Percentiles rank a stretch among this genome's conserved stretches.
phyloP scores from a whole-genome alignment of 257 asterid species.

The Nicotiana tabacum region DNA sequence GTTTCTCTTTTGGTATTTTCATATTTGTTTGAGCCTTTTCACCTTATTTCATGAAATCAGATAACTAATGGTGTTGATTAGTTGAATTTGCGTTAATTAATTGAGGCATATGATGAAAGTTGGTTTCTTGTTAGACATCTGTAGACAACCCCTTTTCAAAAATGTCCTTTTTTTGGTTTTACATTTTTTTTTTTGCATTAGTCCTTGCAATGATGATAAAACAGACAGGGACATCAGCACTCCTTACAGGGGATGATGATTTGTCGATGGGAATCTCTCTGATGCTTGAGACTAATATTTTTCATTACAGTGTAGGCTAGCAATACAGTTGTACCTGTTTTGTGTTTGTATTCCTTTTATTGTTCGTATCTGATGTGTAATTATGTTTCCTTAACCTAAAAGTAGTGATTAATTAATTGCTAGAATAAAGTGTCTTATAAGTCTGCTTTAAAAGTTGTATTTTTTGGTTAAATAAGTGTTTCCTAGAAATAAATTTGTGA shows the following conservation, averaged over 20 bases:
- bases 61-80: not conserved
- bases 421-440: not conserved
- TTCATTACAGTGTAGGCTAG: not conserved
- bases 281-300: constrained; percentile 29
- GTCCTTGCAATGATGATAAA: constrained; percentile 44
- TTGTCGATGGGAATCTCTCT: constrained; percentile 75
- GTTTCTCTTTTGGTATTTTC: not conserved
- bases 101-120: not conserved
- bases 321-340: not conserved
- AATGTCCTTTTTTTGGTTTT: too few relatives aligned
- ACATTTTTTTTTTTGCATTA: not conserved
- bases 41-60: not conserved
- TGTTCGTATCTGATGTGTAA: not conserved
- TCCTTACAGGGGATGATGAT: constrained; percentile 37
- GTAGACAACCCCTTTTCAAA: not conserved
- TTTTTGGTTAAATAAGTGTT: not conserved
- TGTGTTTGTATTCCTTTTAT: not conserved
- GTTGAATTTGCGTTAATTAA: not conserved
- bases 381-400: not conserved
- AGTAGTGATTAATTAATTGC: not conserved
- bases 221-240: constrained; percentile 84
- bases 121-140: not conserved
- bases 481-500: not conserved
- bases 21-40: not conserved
- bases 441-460: not conserved